These are phyloP conservation scores for Termitomyces heimii DNA, from an alignment of 768 basidiomycete genomes.

Conservation along the genomic window DNA sequence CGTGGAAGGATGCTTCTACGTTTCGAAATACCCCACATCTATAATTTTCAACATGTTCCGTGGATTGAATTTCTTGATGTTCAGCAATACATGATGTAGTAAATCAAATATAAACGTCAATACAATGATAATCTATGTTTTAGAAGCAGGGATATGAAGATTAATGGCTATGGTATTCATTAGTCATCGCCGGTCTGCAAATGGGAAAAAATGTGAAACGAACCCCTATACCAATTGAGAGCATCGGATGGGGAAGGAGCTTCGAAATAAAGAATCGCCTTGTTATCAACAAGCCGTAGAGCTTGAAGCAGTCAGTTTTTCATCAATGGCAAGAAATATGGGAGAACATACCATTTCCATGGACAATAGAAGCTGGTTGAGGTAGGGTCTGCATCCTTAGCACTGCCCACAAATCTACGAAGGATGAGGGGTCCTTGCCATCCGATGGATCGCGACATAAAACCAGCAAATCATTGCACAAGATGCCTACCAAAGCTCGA, in stretches of 20 bases:
- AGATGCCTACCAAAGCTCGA: conserved; percentile 69
- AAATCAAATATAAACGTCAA: conserved; percentile 9
- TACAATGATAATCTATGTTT: conserved; percentile 40
- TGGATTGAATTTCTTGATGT: conserved; percentile 10
- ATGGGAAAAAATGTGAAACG: conserved; percentile 6
- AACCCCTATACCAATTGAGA: conserved; percentile 88
- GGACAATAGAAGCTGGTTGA: conserved; percentile 85
- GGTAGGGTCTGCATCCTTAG: conserved; percentile 91
- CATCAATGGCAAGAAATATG: conserved; percentile 1
- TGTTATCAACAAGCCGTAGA: conserved; percentile 86
- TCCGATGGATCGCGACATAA: conserved; percentile 84
- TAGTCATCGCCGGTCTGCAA: not conserved
- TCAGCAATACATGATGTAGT: conserved; percentile 14
- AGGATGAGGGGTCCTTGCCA: conserved; percentile 65
- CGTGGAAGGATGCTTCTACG: too few relatives aligned
- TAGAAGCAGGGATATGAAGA: conserved; percentile 80
- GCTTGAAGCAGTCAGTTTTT: conserved; percentile 32
- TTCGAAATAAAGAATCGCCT: conserved; percentile 87
- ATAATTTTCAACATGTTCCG: conserved; percentile 1
- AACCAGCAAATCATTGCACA: conserved; percentile 93
- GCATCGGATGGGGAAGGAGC: conserved; percentile 81
- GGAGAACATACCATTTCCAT: conserved; percentile 62
- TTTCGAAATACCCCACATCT: too few relatives aligned
- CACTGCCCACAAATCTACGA: conserved; percentile 94
- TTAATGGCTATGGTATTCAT: conserved; percentile 61